Evolutionary conservation across 192 early-diverging fungal species (phyloP), one percentile per base, ranked within the genome.

Genomic region (Backusella australiensis): DNA sequence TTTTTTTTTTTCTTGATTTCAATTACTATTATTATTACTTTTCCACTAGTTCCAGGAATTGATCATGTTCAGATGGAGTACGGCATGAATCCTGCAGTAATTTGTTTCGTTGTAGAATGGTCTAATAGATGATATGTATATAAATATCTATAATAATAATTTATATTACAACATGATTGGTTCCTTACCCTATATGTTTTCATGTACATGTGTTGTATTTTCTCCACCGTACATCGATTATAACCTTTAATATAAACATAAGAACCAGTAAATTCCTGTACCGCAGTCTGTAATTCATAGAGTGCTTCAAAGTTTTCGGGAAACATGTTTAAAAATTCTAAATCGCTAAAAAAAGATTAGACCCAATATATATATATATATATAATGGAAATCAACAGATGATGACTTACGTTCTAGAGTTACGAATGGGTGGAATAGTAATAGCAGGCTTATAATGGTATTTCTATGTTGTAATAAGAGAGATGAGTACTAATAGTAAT

Each of bases 221-320:
- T 87, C 71, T 87, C 86, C 6, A 87, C 78, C 2, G 86, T 85
- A 56, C 81, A 80, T 21, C 69, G 68, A 34, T 86, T 82, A 70
- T 81, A 89, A 14, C 88, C 88, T n/a, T 82, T 85, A 67, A 89
- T 84, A 72, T 87, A 89, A 15, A 89, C 83, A 78, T 87, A 89
- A 5, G 88, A 85, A 21, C 83, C 82, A n/a, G 81, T 82, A 75
- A 89, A 89, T 75, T 89, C 86, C 7, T 82, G 79, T n/a, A 83
- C 84, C 11, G 82, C 77, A 32, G 66, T 82, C 38, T 81, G 80
- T 69, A 86, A 81, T 49, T 85, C 83, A 3, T 75, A 68, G 12
- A 85, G 49, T 3, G 85, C 80, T 19, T 82, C 74, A 17, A 41
- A 67, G 3, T 83, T 79, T 70, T 86, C 82, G 14, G 83, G 78